Conservation (phyloP, 2,329 filamentous ascomycete genomes). For the Cytospora leucostoma region DNA sequence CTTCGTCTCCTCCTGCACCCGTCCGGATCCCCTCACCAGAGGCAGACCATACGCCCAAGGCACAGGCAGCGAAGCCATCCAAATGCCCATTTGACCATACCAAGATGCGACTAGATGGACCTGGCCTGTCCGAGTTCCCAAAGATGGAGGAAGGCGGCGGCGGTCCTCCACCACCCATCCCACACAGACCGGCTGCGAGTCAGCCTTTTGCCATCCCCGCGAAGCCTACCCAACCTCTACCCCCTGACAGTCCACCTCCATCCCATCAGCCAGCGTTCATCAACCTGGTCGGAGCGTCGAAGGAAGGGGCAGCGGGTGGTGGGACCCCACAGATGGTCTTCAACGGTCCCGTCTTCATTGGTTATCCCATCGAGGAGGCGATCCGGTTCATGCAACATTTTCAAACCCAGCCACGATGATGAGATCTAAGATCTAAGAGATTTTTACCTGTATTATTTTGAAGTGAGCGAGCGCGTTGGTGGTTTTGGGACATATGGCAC, state of each 20-base stretch:
- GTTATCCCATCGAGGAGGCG: constrained; percentile 84
- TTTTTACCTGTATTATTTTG: constrained; percentile 15
- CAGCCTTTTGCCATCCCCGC: constrained; percentile 28
- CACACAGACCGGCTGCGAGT: constrained; percentile 11
- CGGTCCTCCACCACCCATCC: constrained; percentile 10
- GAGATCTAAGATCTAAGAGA: not conserved
- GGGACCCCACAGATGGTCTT: constrained; percentile 73
- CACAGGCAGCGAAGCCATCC: constrained; percentile 33
- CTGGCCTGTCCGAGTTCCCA: constrained; percentile 24
- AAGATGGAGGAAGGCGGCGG: constrained; percentile 28
- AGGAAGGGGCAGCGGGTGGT: constrained; percentile 35
- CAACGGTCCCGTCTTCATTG: constrained; percentile 91
- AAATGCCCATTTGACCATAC: constrained; percentile 59
- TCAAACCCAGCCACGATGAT: constrained; percentile 36
- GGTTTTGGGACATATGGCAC: not conserved
- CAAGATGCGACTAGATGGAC: constrained; percentile 32
- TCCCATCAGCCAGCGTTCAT: constrained; percentile 54
- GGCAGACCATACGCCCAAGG: constrained; percentile 31
- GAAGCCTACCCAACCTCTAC: constrained; percentile 31
- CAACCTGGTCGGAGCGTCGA: constrained; percentile 42
- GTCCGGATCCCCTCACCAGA: constrained; percentile 50
- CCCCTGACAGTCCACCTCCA: constrained; percentile 33
- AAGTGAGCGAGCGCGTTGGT: constrained; percentile 24
- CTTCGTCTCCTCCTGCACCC: constrained; percentile 58
- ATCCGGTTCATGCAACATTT: constrained; percentile 70